Percentiles rank a stretch among this genome's conserved stretches.
Conservation (phyloP, 2,329 filamentous ascomycete species). For the Fulvia fulva region DNA sequence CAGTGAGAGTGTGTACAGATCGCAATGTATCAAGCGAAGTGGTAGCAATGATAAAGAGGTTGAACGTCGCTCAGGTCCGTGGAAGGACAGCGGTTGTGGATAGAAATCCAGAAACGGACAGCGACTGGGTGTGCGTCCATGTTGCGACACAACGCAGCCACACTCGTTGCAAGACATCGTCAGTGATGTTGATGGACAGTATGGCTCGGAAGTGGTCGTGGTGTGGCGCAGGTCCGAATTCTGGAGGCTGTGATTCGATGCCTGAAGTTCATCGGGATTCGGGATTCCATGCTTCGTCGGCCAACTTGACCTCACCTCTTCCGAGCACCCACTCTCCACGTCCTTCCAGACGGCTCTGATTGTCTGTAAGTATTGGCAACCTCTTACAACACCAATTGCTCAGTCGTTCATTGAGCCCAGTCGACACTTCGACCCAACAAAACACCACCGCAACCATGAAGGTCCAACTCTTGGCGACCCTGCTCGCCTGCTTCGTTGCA, state of each 20-base stretch:
- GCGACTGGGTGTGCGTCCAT: not conserved
- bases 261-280: not conserved
- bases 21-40: not conserved
- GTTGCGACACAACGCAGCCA: not conserved
- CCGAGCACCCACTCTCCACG: not conserved
- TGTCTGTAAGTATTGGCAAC: not conserved
- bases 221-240: not conserved
- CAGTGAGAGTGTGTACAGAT: not conserved
- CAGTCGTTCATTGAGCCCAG: not conserved
- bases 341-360: not conserved
- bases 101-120: not conserved
- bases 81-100: not conserved
- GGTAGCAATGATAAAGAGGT: not conserved
- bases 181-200: not conserved
- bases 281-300: constrained; percentile 1
- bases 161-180: not conserved
- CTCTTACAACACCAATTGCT: not conserved
- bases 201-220: not conserved
- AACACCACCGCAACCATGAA: not conserved
- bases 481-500: not conserved
- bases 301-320: not conserved
- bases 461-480: not conserved
- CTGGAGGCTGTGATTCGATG: not conserved
- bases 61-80: not conserved
- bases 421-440: not conserved